Conservation (phyloP, 306 rosid genomes). For the Lathyrus sativus region DNA sequence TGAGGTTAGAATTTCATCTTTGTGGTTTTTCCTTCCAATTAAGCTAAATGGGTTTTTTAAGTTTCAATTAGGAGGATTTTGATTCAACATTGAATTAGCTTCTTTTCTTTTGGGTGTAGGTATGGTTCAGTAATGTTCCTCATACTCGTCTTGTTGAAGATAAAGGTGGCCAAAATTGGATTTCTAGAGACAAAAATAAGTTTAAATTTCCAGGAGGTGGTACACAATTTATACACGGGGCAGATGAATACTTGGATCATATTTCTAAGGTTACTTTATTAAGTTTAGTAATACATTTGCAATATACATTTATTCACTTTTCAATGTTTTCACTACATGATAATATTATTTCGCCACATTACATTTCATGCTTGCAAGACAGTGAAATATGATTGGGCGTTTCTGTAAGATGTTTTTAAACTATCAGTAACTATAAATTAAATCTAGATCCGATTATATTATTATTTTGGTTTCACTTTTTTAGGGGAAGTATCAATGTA, state of each 20-base stretch:
- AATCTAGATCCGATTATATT: too few species aligned
- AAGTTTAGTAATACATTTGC: not conserved
- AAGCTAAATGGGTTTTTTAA: constrained; percentile 3
- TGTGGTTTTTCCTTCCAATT: not conserved
- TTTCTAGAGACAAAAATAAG: constrained; percentile 62
- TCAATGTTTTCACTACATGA: not conserved
- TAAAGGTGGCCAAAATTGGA: constrained; percentile 99
- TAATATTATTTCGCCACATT: not conserved
- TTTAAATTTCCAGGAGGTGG: constrained; percentile 98
- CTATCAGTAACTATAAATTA: too few species aligned
- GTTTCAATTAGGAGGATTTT: constrained; percentile 11
- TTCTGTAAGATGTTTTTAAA: too few species aligned
- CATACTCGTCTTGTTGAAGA: constrained; percentile 92
- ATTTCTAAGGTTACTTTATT: constrained; percentile 61
- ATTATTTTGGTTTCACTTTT: constrained; percentile 17
- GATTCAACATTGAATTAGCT: not conserved
- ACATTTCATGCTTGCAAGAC: not conserved
- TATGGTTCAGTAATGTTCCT: constrained; percentile 90
- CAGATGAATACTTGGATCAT: constrained; percentile 83
- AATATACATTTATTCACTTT: not conserved
- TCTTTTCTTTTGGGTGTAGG: constrained; percentile 47
- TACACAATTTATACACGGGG: constrained; percentile 96
- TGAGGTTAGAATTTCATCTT: constrained; percentile 55
- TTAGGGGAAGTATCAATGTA: constrained; percentile 20
- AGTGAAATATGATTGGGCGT: not conserved